Evolutionary conservation across 148 eudicot species (phyloP), one percentile per base, ranked within the genome.

Genomic region (Vaccinium vitisidaea): DNA sequence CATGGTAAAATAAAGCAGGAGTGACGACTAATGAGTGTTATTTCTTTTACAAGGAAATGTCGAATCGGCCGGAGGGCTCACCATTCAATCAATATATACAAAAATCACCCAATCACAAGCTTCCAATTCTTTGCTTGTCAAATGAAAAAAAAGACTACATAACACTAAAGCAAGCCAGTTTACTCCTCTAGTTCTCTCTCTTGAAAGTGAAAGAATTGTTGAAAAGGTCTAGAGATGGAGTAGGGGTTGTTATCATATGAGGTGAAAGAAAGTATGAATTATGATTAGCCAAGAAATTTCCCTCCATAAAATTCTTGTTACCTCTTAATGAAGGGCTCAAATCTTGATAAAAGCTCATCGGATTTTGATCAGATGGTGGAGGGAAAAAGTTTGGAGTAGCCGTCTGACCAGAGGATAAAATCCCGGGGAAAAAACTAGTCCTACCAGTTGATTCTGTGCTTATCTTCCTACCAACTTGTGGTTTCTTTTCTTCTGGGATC

Each of bases 381-480:
- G 94, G 90, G 81, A 96, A 96, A 10, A 95, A 89, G 82, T 85
- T 91, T 18, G 93, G 88, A 21, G 97, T 89, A 49, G 93, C 89
- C 25, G 86, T 87, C 73, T 97, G 99, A 46, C 90, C 96, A 1
- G 98, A 95, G 0, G 99, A 96, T 79, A 85, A 56, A 4, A 96
- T 93, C 25, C 96, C 92, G 8, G 95, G 95, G 13, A 93, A 90
- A 58, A 82, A 63, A 54, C 89, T 85, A 19, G 85, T 82, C 80
- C 86, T 89, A 70, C 84, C 90, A 48, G 32, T 6, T 30, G 88
- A 63, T 77, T 53, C 87, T 5, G 81, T 25, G 6, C 70, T 85
- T 25, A 83, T 85, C 43, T 91, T 86, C 13, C 83, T 56, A 3
- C n/a, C 30, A 43, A 52, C 83, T 23, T 36, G 49, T 56, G 39